These are phyloP conservation scores for Vigna unguiculata DNA, from an alignment of 306 rosid species.

Conservation along the genomic window DNA sequence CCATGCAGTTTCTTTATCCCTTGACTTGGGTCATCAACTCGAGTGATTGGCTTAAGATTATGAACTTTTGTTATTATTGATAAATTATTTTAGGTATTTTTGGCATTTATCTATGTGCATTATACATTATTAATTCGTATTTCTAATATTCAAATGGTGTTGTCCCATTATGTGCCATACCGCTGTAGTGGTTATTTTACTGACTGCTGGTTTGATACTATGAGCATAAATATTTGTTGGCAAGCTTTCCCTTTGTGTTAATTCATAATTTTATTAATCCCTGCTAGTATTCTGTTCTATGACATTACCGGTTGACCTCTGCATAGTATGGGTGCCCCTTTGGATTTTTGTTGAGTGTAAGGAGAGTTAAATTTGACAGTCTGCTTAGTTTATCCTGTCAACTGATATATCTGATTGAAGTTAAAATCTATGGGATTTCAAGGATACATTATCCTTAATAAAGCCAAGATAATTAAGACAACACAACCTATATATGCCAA, in stretches of 20 bases:
- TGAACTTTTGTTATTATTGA: background rate
- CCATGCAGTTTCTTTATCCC: background rate
- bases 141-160: background rate
- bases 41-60: background rate
- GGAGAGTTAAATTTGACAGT: background rate
- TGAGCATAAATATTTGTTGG: background rate
- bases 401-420: slow-evolving; percentile 16
- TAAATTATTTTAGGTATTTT: background rate
- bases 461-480: background rate
- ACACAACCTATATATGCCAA: background rate
- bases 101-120: background rate
- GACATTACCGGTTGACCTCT: background rate
- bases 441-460: slow-evolving; percentile 9
- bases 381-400: background rate
- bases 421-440: slow-evolving; percentile 17
- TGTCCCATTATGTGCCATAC: background rate
- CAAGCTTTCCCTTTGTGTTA: background rate
- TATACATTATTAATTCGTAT: background rate
- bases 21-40: background rate
- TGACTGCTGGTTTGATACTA: background rate
- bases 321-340: background rate
- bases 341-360: slow-evolving; percentile 16
- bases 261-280: background rate
- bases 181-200: background rate
- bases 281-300: slow-evolving; percentile 3